Evolutionary conservation across 2,329 filamentous ascomycete species (phyloP), one percentile per base, ranked within the genome.

Genomic region (Gremmenia infestans): DNA sequence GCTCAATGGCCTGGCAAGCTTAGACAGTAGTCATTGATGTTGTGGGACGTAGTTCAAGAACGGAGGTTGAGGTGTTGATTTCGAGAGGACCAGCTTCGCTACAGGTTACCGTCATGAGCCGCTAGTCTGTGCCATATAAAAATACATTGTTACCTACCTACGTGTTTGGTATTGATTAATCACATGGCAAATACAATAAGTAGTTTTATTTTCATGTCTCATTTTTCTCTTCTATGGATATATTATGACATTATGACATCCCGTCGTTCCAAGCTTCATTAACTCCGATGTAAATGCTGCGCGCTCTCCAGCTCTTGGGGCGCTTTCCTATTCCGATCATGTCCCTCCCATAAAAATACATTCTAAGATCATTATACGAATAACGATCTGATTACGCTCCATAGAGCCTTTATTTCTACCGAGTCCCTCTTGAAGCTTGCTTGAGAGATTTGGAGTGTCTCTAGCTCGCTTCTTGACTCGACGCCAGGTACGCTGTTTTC

Each of bases 261-360:
- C 19, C 45, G 36, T 22, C 32, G 11, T 25, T 51, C 35, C 17
- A 49, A 54, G 50, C 17, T 49, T 32, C 17, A 32, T 50, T 28
- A 60, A 63, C 61, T 45, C 62, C 61, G 53, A 53, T 59, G 37
- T 32, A 32, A 53, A 61, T 63, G 56, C 56, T 54, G 59, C 60
- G 59, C 60, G 62, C 61, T 62, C 57, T 55, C 65, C 66, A 68
- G 66, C 66, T 63, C 67, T 68, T 68, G 67, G 67, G 62, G 56
- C 59, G 64, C 57, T 58, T 56, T 35, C 50, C 55, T 47, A 54
- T 51, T 54, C 47, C 55, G 51, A 46, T 17, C 53, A 46, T 50
- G 52, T 54, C 37, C 32, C 48, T 48, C 35, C 37, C 25, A 35
- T 49, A 53, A 39, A 25, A 39, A 42, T 52, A 52, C 48, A 50